Evolutionary conservation across 2,329 filamentous ascomycete genomes (phyloP).

Genomic region (Lecanicillium sp.): DNA sequence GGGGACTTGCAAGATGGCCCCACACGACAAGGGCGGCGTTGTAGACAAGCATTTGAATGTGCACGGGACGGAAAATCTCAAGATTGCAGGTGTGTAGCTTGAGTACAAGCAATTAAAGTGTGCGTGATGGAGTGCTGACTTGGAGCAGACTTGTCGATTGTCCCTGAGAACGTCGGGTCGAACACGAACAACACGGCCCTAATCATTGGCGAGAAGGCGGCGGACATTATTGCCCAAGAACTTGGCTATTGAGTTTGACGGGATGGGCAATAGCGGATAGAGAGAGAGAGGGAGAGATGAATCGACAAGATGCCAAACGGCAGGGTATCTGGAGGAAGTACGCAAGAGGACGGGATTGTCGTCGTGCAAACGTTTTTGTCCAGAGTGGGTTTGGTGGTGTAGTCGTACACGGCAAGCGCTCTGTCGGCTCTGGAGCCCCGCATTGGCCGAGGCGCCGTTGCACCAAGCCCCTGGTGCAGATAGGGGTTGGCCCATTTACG

Average conservation of each 20-base stretch:
- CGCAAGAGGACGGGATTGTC: too few species aligned
- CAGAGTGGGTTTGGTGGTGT: too few species aligned
- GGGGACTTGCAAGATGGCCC: conserved; percentile 35
- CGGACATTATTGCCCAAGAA: conserved; percentile 28
- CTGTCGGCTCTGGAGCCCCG: too few species aligned
- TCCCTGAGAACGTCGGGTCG: conserved; percentile 29
- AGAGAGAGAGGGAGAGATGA: too few species aligned
- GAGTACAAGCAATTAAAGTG: neutral
- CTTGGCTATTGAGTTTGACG: conserved; percentile 14
- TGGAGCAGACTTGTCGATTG: conserved; percentile 18
- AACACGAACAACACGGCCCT: conserved; percentile 42
- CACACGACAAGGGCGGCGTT: conserved; percentile 27
- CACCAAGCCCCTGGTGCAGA: too few species aligned
- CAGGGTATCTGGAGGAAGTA: too few species aligned
- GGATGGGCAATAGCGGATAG: neutral
- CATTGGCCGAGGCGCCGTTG: too few species aligned
- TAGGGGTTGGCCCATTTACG: too few species aligned
- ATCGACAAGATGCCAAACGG: too few species aligned
- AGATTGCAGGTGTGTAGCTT: conserved; percentile 24
- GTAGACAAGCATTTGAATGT: conserved; percentile 33
- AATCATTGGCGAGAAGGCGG: conserved; percentile 37
- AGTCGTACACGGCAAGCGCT: too few species aligned
- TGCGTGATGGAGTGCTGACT: conserved; percentile 5
- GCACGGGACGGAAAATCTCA: conserved; percentile 30
- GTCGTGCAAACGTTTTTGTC: too few species aligned